Evolutionary conservation across 2,329 filamentous ascomycete species (phyloP).

Genomic region (Fusarium nurragi): DNA sequence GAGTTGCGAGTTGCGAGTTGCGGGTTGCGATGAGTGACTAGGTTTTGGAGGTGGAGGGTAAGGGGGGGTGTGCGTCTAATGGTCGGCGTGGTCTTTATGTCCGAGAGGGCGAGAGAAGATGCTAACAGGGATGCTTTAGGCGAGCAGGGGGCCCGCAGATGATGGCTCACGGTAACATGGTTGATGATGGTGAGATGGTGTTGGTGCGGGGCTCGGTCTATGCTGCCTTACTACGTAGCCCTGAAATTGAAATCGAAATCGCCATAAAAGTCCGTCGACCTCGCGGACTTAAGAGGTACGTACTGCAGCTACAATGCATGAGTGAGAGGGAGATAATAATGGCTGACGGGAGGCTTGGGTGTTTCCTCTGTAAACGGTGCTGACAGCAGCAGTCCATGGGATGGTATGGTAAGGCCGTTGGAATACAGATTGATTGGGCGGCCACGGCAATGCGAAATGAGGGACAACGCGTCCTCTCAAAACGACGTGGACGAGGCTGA

Average conservation of each 20-base stretch:
- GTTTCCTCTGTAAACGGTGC: slow-evolving; percentile 21
- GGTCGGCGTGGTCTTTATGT: slow-evolving; percentile 54
- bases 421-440: slow-evolving; percentile 17
- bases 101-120: slow-evolving; percentile 49
- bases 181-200: slow-evolving; percentile 29
- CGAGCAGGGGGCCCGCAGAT: slow-evolving; percentile 20
- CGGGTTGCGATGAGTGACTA: neutral
- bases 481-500: slow-evolving; percentile 23
- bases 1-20: neutral
- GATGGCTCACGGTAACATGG: slow-evolving; percentile 15
- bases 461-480: slow-evolving; percentile 22
- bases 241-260: neutral
- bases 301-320: neutral
- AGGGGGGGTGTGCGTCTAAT: slow-evolving; percentile 36
- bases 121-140: slow-evolving; percentile 1
- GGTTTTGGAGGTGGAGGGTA: neutral
- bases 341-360: slow-evolving; percentile 32
- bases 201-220: slow-evolving; percentile 33
- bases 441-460: neutral
- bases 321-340: neutral
- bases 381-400: slow-evolving; percentile 14
- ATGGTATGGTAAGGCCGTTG: too few relatives aligned
- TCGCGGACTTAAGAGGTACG: slow-evolving; percentile 33
- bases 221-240: neutral
- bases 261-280: slow-evolving; percentile 33